These are phyloP conservation scores for Jaenimonas drosophilae DNA, from an alignment of 208 protist species.

Conservation along the genomic window DNA sequence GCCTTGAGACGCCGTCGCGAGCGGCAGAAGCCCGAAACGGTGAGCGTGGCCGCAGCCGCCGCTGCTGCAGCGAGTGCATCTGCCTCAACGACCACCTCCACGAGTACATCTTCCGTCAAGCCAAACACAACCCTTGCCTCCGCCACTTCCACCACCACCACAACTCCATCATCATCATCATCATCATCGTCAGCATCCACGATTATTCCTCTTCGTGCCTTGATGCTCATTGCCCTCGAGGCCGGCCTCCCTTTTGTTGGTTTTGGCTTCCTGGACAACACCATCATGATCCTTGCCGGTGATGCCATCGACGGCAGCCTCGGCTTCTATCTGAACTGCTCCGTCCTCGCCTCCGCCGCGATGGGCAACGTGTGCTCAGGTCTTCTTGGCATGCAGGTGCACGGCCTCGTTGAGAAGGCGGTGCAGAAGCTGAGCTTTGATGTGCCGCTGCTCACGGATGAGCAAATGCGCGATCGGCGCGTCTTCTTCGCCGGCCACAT, in stretches of 20 bases:
- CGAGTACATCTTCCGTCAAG: too few species aligned
- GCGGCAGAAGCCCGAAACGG: constrained; percentile 14
- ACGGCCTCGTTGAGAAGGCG: constrained; percentile 84
- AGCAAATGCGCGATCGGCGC: constrained; percentile 65
- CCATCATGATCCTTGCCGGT: constrained; percentile 84
- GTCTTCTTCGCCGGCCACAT: constrained; percentile 86
- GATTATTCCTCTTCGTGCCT: constrained; percentile 30
- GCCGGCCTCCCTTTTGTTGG: constrained; percentile 86
- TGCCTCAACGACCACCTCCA: not conserved
- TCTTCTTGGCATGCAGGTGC: constrained; percentile 84
- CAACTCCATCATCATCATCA: too few species aligned
- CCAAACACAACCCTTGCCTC: too few species aligned
- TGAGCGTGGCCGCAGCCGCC: not conserved
- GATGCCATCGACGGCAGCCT: constrained; percentile 82
- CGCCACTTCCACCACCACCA: too few species aligned
- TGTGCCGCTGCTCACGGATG: constrained; percentile 64
- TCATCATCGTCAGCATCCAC: not conserved
- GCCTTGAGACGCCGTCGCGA: constrained; percentile 58
- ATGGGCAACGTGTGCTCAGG: constrained; percentile 90
- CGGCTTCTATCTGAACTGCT: constrained; percentile 86
- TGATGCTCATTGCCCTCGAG: constrained; percentile 66
- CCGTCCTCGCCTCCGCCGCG: constrained; percentile 80
- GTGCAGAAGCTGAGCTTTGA: constrained; percentile 71
- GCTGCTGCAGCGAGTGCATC: not conserved
- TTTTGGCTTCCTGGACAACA: constrained; percentile 89